Evolutionary conservation across 164 flowering plant species (phyloP).

Genomic region (Macadamia tetraphylla): DNA sequence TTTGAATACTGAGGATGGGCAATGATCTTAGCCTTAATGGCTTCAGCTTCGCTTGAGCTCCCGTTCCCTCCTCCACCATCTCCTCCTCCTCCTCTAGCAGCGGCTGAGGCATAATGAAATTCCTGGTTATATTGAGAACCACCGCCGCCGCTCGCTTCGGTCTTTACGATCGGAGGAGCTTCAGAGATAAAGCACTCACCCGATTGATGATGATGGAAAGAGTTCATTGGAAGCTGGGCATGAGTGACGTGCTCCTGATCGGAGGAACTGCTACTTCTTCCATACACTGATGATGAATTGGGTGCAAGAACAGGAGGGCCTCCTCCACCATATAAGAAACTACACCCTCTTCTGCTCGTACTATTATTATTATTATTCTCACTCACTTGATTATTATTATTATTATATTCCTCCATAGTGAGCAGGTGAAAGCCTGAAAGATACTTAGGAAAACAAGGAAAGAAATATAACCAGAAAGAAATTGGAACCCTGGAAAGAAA

Average conservation of each 20-base stretch:
- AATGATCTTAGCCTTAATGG: slow-evolving; percentile 84
- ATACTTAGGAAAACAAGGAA: background rate
- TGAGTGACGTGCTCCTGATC: slow-evolving; percentile 6
- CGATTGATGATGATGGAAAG: slow-evolving; percentile 42
- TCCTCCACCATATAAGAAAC: slow-evolving; percentile 31
- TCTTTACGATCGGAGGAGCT: slow-evolving; percentile 33
- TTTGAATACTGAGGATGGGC: slow-evolving; percentile 85
- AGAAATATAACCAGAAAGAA: background rate
- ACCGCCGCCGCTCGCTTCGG: slow-evolving; percentile 37
- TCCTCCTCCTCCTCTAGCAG: slow-evolving; percentile 21
- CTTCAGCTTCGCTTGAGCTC: slow-evolving; percentile 39
- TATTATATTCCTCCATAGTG: slow-evolving; percentile 44
- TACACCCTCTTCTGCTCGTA: slow-evolving; percentile 28
- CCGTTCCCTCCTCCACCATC: slow-evolving; percentile 18
- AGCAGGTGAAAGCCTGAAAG: background rate
- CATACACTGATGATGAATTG: slow-evolving; percentile 32
- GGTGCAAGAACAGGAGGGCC: slow-evolving; percentile 27
- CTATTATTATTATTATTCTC: slow-evolving; percentile 22
- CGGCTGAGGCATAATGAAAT: slow-evolving; percentile 27
- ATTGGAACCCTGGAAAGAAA: background rate
- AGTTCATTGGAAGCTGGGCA: slow-evolving; percentile 14
- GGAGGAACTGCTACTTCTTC: slow-evolving; percentile 24
- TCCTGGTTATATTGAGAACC: slow-evolving; percentile 13
- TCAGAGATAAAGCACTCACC: slow-evolving; percentile 31
- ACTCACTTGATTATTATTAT: slow-evolving; percentile 26